Base-by-base conservation (phyloP, 2,329 filamentous ascomycete genomes). In the Ascocoryne sarcoides region DNA sequence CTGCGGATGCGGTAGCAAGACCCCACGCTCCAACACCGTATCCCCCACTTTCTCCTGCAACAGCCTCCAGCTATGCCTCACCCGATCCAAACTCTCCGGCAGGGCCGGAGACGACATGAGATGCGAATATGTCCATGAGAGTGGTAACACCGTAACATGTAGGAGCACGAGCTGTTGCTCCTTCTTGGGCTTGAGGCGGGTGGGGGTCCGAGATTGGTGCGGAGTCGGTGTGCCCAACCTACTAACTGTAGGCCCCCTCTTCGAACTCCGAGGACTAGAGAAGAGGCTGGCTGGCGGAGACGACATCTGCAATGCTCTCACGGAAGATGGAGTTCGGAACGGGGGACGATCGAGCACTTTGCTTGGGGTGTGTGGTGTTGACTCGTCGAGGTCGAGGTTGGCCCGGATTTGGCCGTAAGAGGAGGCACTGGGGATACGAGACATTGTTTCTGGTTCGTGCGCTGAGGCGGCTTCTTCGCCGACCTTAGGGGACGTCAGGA, bases 1-100 rank as follows among this genome's bases (percentile, higher is more conserved):
- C 50, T 84, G 76, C 1, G 85, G 85, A 56, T 92, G 86, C 2
- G 83, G 76, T 5, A 92, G 70, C 32, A 92, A 65, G 23, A 92
- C 71, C 2, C 83, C 85, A 16, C 85, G 73, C 55, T 84, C 74
- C 48, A 84, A 70, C 9, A 88, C 76, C 0, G 82, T 85, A 37
- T 87, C 82, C 1, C 76, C 77, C 3, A 85, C 68, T 43, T 82
- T 80, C 39, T 84, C 79, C 48, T 80, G 76, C 2, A 90, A 65
- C 43, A 82, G 65, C 33, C 74, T 72, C 73, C 79, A 84, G 21
- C 76, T 75, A 46, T 78, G 74, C 18, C 69, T 72, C n/a, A 79
- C 65, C 4, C 58, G 62, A 56, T 71, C 73, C 12, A 68, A 61
- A 7, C 64, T 63, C 5, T 68, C 62, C 5, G 65, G 68, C 19